Conservation (phyloP, 2,329 filamentous ascomycete genomes). For the Decorospora gaudefroyi region DNA sequence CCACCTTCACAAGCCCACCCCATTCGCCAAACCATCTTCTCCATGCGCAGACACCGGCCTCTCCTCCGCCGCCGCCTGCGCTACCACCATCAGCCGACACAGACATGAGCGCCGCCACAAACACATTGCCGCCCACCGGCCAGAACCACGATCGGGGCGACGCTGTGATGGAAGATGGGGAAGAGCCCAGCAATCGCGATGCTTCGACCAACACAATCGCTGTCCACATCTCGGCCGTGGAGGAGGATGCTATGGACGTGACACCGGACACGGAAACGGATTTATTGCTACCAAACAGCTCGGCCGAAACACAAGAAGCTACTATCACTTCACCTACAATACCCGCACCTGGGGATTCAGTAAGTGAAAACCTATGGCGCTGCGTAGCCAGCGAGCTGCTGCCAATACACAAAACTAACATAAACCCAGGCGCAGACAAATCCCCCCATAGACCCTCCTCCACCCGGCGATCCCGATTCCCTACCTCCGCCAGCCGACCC, state of each 20-base stretch:
- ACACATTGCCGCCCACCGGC: constrained; percentile 38
- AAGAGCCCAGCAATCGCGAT: constrained; percentile 17
- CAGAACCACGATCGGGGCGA: constrained; percentile 48
- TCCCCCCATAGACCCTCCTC: constrained; percentile 29
- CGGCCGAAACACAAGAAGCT: constrained; percentile 20
- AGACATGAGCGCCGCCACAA: constrained; percentile 43
- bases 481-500: constrained; percentile 23
- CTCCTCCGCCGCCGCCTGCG: constrained; percentile 22
- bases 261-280: constrained; percentile 40
- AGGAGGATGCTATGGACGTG: constrained; percentile 49
- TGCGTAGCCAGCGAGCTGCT: neutral
- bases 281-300: constrained; percentile 30
- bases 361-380: constrained; percentile 14
- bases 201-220: constrained; percentile 27
- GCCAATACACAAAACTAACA: constrained; percentile 1
- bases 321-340: constrained; percentile 19
- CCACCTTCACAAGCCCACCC: constrained; percentile 40
- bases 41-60: constrained; percentile 33
- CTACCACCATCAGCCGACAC: constrained; percentile 35
- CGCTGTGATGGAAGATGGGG: constrained; percentile 42
- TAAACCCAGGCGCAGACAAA: constrained; percentile 15
- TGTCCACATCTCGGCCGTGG: constrained; percentile 36
- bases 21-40: constrained; percentile 38
- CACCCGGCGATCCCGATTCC: constrained; percentile 25
- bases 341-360: constrained; percentile 22